phyloP scores from a whole-genome alignment of 108 stramenopile species.

The Fragilariopsis cylindrus region DNA sequence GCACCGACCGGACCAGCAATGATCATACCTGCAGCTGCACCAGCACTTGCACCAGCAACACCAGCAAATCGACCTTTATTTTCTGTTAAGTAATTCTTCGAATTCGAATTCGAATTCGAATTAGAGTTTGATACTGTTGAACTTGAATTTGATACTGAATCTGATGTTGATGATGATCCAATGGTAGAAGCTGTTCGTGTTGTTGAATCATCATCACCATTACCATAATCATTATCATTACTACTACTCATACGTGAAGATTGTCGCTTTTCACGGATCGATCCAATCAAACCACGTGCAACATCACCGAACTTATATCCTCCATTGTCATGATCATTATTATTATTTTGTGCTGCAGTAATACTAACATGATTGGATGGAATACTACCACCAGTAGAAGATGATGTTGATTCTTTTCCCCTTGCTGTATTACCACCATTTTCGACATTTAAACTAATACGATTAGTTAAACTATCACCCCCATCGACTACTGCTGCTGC shows the following conservation, averaged over 20 bases:
- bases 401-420: too few species aligned
- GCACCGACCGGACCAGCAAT: constrained; percentile 14
- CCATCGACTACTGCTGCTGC: not conserved
- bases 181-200: not conserved
- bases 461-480: too few species aligned
- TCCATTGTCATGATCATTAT: not conserved
- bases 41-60: constrained; percentile 14
- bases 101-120: not conserved
- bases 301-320: constrained; percentile 20
- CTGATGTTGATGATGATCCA: not conserved
- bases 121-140: not conserved
- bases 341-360: not conserved
- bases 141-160: not conserved
- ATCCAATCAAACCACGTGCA: constrained; percentile 5
- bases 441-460: too few species aligned
- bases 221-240: too few species aligned
- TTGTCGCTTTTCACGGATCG: constrained; percentile 8
- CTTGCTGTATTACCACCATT: too few species aligned
- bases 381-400: too few species aligned
- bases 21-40: constrained; percentile 16
- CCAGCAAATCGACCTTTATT: constrained; percentile 7
- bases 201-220: not conserved
- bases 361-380: too few species aligned
- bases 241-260: too few species aligned
- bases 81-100: not conserved